Base-by-base conservation (phyloP, 1,139 yeast genomes). In the Sugiyamaella novakii region DNA sequence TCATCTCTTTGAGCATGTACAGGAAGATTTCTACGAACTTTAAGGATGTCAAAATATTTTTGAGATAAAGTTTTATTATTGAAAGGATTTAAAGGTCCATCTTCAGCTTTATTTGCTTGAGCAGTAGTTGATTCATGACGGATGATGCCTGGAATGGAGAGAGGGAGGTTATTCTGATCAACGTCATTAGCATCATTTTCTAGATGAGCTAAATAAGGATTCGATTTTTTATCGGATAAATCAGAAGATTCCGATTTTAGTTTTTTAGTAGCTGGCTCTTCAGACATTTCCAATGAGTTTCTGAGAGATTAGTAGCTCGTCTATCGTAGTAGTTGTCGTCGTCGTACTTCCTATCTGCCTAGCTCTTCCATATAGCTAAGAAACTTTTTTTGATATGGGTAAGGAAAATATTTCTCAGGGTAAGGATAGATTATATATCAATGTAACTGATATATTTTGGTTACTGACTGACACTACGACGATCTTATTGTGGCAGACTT, bases 1-100 rank as follows among this genome's bases (percentile, higher is more conserved):
- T 91, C 96, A 47, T 82, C 85, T 65, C 98, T 78, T 70, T 92
- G 97, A 29, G 92, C 81, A 69, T 91, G 96, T 14, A 92, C 98
- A 0, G 98, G 99, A 56, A 92, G 76, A 56, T 87, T 86, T 59
- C 95, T 79, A 68, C 98, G 81, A 22, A 76, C 77, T 60, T 81
- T 80, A 54, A 94, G 74, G 54, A 92, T 92, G 53, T 80, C 87
- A 60, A 82, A 79, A 68, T 92, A 92, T 62, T 81, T 79, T 41
- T 79, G 70, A 5, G 84, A 67, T 59, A 84, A 83, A 15, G 65
- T 57, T 12, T 69, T 59, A 7, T 94, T 94, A 1, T 89, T 87
- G 71, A 92, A 91, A 2, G 96, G 94, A 63, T 91, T 92, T 27
- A 59, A 59, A 0, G 74, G 71, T 0, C 83, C 87, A 53, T 77